phyloP scores from a whole-genome alignment of 768 basidiomycete species.

The Xerocomellus amylosporus region DNA sequence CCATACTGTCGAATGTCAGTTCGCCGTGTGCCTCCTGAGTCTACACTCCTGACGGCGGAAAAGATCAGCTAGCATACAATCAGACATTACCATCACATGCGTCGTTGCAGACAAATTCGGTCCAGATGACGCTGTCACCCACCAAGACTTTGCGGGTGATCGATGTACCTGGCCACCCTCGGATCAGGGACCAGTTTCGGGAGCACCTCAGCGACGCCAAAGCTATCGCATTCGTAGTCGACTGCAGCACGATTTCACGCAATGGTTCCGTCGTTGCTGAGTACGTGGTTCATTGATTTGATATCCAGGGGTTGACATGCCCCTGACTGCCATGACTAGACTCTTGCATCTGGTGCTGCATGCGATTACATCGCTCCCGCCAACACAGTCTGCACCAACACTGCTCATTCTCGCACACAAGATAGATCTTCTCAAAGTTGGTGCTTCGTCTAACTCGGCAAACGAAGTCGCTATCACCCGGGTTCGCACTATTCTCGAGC shows the following conservation, averaged over 20 bases:
- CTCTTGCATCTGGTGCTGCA: slow-evolving; percentile 73
- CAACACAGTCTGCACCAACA: slow-evolving; percentile 58
- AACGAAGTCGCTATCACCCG: slow-evolving; percentile 61
- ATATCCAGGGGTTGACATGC: not conserved
- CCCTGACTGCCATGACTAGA: slow-evolving; percentile 36
- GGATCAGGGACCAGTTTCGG: slow-evolving; percentile 69
- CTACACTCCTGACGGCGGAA: slow-evolving; percentile 9
- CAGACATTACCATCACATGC: slow-evolving; percentile 67
- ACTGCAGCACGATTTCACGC: slow-evolving; percentile 73
- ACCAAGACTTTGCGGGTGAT: slow-evolving; percentile 53
- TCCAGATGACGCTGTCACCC: slow-evolving; percentile 41
- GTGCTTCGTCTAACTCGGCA: slow-evolving; percentile 33
- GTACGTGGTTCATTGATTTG: slow-evolving; percentile 44
- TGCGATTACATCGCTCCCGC: slow-evolving; percentile 67
- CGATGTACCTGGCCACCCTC: slow-evolving; percentile 84
- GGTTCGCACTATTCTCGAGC: slow-evolving; percentile 74
- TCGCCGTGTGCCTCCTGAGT: not conserved
- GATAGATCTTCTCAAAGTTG: slow-evolving; percentile 59
- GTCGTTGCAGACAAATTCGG: slow-evolving; percentile 71
- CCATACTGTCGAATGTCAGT: slow-evolving; percentile 68
- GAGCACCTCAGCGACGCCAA: slow-evolving; percentile 63
- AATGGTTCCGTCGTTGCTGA: slow-evolving; percentile 76
- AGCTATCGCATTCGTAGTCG: slow-evolving; percentile 74
- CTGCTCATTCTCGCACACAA: slow-evolving; percentile 77
- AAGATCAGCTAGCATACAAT: slow-evolving; percentile 58